Evolutionary conservation across 352 stramenopile species (phyloP), one percentile per base, ranked within the genome.

Genomic region (Phytophthora crassamura): DNA sequence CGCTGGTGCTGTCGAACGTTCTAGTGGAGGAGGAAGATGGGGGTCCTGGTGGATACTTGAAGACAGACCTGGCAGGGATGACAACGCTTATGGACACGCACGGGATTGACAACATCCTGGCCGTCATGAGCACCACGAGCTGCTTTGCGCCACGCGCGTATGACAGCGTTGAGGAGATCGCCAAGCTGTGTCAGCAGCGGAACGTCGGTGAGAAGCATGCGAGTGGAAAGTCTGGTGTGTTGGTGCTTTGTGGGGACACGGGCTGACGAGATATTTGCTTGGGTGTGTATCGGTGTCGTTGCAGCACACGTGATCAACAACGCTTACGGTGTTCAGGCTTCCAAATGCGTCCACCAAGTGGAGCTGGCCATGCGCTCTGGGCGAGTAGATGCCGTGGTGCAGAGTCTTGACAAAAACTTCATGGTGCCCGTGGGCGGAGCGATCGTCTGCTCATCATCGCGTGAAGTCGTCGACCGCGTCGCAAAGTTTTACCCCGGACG

Each of bases 361-460:
- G 97, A 98, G 72, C 67, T 95, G 16, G 84, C 84, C 34, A 89
- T 97, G 74, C 88, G 89, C 14, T 76, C 93, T 25, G 97, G 95
- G 5, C 84, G 95, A 36, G 97, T 99, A 7, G 97, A 99, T 80
- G 92, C 93, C 7, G 88, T 99, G 41, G 94, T 99, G 28, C 98
- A 98, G 69, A 98, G 90, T 63, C 98, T 98, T 3, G 98, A 99
- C 83, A 99, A 99, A 74, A 99, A 99, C 75, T 99, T 99, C 74
- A 75, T 99, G 52, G 94, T 99, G 40, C 97, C 97, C 3, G 97
- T 99, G 0, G 97, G 95, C 25, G 94, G 91, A 18, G 79, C 89
- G n/a, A 90, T 98, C 69, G 82, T 97, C 30, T 82, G 77, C 50
- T 89, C 86, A 22, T 67, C 87, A 2, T 83, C 90, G 30, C 60